Evolutionary conservation across 108 stramenopile genomes (phyloP).

Genomic region (Chaetoceros muelleri): DNA sequence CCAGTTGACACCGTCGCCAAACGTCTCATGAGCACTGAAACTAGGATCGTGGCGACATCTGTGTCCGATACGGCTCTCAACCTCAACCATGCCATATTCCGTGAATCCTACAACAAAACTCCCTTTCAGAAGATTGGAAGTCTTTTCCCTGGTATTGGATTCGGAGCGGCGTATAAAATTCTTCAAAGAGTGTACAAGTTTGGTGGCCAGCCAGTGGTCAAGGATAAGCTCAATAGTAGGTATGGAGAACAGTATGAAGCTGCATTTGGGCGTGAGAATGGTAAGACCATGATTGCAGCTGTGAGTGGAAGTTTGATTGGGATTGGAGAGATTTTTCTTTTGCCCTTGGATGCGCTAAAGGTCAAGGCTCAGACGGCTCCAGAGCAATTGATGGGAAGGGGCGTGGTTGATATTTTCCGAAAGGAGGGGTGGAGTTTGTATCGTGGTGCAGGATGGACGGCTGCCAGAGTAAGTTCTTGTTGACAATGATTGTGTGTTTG

Average conservation of each 20-base stretch:
- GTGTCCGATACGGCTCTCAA: conserved; percentile 29
- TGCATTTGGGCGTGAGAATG: conserved; percentile 47
- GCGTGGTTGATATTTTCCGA: conserved; percentile 45
- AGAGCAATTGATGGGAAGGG: conserved; percentile 47
- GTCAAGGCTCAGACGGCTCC: conserved; percentile 77
- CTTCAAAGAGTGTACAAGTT: conserved; percentile 74
- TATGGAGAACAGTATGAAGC: conserved; percentile 40
- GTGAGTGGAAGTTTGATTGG: conserved; percentile 63
- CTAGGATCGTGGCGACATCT: conserved; percentile 22
- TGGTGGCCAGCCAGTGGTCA: conserved; percentile 63
- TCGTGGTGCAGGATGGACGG: conserved; percentile 67
- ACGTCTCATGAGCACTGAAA: conserved; percentile 40
- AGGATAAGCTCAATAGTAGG: conserved; percentile 38
- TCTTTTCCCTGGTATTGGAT: conserved; percentile 71
- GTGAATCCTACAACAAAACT: conserved; percentile 25
- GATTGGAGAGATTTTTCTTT: conserved; percentile 64
- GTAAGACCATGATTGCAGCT: conserved; percentile 48
- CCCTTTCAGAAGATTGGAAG: conserved; percentile 28
- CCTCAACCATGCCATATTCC: conserved; percentile 45
- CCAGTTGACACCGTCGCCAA: conserved; percentile 55
- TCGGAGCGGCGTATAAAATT: conserved; percentile 75
- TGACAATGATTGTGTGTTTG: too few relatives aligned
- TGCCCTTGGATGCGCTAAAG: conserved; percentile 72
- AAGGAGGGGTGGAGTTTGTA: conserved; percentile 48
- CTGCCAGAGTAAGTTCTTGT: too few relatives aligned